Evolutionary conservation across 129 eudicot species (phyloP).

Genomic region (Glebionis coronaria): DNA sequence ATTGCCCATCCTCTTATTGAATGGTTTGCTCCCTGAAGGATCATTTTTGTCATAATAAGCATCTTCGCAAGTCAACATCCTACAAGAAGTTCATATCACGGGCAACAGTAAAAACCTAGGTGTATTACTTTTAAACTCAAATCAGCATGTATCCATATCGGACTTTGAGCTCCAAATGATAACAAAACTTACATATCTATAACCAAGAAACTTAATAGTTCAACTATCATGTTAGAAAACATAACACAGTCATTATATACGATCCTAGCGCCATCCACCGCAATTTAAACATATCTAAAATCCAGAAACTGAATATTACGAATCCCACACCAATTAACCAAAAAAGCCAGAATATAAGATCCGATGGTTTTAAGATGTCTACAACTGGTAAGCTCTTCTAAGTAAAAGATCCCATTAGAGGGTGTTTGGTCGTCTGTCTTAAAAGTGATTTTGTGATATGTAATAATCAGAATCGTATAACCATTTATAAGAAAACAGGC

Average conservation of each 20-base stretch:
- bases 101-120: conserved; percentile 19
- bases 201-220: no score
- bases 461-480: no score
- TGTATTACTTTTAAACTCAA: conserved; percentile 5
- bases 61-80: conserved; percentile 90
- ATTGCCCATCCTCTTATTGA: conserved; percentile 25
- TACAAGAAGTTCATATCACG: conserved; percentile 40
- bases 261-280: neutral
- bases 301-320: conserved; percentile 2
- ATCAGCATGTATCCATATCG: neutral
- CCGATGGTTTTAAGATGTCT: neutral
- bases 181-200: no score
- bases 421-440: no score
- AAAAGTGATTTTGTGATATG: no score
- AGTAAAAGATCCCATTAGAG: no score
- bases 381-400: neutral
- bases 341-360: neutral
- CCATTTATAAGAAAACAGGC: no score
- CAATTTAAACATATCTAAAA: neutral
- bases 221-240: neutral
- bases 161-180: neutral
- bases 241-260: neutral
- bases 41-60: conserved; percentile 65
- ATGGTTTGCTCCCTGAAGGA: conserved; percentile 38
- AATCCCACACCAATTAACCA: conserved; percentile 1